These are phyloP conservation scores for Cyberlindnera mississippiensis DNA, from an alignment of 805 yeast genomes.

Conservation along the genomic window DNA sequence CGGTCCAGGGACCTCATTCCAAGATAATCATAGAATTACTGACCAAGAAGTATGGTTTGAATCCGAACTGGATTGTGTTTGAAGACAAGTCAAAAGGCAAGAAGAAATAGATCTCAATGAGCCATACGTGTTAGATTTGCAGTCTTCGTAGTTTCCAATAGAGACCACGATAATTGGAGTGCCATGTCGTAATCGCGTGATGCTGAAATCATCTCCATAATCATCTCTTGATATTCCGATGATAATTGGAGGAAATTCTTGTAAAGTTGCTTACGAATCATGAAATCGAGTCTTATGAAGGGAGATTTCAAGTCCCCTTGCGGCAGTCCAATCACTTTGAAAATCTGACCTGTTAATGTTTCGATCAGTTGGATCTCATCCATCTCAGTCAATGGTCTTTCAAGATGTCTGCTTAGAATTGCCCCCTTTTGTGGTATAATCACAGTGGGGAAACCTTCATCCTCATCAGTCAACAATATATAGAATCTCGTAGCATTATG, in stretches of 20 bases:
- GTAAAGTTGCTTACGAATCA: slow-evolving; percentile 15
- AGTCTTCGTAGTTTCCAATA: neutral
- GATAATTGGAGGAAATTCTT: slow-evolving; percentile 6
- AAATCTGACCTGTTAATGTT: slow-evolving; percentile 9
- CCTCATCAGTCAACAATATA: neutral
- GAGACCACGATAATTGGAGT: slow-evolving; percentile 7
- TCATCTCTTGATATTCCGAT: neutral
- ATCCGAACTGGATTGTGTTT: slow-evolving; percentile 58
- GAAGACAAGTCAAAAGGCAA: slow-evolving; percentile 59
- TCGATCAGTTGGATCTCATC: slow-evolving; percentile 16
- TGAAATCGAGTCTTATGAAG: slow-evolving; percentile 13
- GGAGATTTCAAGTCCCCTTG: slow-evolving; percentile 14
- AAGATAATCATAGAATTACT: slow-evolving; percentile 56
- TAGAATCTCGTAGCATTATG: slow-evolving; percentile 5
- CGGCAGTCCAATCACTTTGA: slow-evolving; percentile 11
- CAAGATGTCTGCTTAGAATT: neutral
- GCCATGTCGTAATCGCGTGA: slow-evolving; percentile 8
- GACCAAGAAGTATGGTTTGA: slow-evolving; percentile 55
- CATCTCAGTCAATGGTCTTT: slow-evolving; percentile 9
- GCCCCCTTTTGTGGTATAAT: slow-evolving; percentile 4
- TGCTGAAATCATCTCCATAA: neutral
- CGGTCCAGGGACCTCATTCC: slow-evolving; percentile 90
- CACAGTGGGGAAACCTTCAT: neutral
- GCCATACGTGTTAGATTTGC: no score
- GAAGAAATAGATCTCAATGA: slow-evolving; percentile 31